A percentile compares a stretch with the other conserved stretches of the same genome.
These are phyloP conservation scores for Sesbania bispinosa DNA, from an alignment of 306 rosid species.

Conservation along the genomic window DNA sequence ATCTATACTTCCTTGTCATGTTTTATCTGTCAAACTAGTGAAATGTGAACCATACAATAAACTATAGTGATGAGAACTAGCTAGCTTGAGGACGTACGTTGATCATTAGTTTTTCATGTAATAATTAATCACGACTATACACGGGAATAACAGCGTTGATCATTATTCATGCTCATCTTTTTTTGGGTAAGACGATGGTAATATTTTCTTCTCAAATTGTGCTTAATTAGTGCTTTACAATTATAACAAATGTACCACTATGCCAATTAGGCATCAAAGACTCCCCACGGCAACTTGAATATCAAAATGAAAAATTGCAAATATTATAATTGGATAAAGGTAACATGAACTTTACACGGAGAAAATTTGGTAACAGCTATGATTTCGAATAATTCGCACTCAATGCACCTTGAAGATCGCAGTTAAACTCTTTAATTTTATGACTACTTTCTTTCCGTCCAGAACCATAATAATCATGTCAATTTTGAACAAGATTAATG, in stretches of 20 bases:
- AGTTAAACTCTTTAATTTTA: slow-evolving; percentile 13
- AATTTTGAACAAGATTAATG: slow-evolving; percentile 23
- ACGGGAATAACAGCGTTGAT: too few relatives aligned
- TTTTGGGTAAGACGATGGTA: not conserved
- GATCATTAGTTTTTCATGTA: too few relatives aligned
- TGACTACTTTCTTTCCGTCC: slow-evolving; percentile 25
- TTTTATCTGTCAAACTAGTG: too few relatives aligned
- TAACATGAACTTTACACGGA: not conserved
- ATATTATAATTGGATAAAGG: not conserved
- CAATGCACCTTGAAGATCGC: slow-evolving; percentile 21
- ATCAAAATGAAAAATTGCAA: not conserved
- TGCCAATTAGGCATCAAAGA: not conserved
- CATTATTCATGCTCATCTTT: not conserved
- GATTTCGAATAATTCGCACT: slow-evolving; percentile 31
- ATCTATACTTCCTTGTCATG: too few relatives aligned
- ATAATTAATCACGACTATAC: too few relatives aligned
- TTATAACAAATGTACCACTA: not conserved
- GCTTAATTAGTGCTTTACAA: not conserved
- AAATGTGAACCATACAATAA: too few relatives aligned
- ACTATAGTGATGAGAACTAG: too few relatives aligned
- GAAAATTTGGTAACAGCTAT: slow-evolving; percentile 18
- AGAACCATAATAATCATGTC: not conserved
- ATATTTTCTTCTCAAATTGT: not conserved
- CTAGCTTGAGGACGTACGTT: too few relatives aligned
- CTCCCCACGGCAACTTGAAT: not conserved